Base-by-base conservation (phyloP, 2,329 filamentous ascomycete genomes). In the Aspergillus hiratsukae region DNA sequence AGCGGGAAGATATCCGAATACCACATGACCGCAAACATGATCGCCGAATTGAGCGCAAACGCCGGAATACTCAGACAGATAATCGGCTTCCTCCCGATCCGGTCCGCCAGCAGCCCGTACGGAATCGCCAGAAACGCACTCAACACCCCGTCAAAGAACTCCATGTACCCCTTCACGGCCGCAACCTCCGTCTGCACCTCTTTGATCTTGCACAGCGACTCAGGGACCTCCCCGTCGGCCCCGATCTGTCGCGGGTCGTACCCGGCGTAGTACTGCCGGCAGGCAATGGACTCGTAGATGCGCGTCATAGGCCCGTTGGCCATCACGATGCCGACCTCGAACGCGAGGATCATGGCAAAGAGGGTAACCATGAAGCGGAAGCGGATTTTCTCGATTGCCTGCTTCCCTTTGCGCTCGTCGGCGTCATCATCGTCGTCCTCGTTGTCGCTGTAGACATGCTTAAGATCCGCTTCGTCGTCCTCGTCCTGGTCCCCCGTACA, bases 171-270 rank as follows among this genome's bases (percentile, higher is more conserved):
- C 60, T 80, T 79, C 11, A 82, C 76, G 53, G 76, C 76, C 1
- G 79, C 79, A 61, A 81, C 60, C 63, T 78, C 75, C 49, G 77
- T 72, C 61, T 81, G 79, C 21, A 82, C 72, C 45, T 70, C 71
- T 31, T 76, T 72, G n/a, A 76, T 66, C 67, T 82, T 82, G 65
- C 80, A 82, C 59, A 77, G 61, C n/a, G 71, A 68, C 69, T 82
- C 80, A 1, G 73, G 67, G 17, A 82, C 74, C 25, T 71, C 68
- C 11, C 77, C 76, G 57, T 75, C 68, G 8, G 63, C 56, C 1
- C 66, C 69, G 59, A 81, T 77, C 57, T 75, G 69, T n/a, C 69
- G 72, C 19, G 76, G 71, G 55, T 81, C 76, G 49, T 72, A 65
- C 29, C 67, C 61, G 37, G 69, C 52, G 59, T 76, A 81, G 64